Percentiles rank a stretch among this genome's conserved stretches.
Evolutionary conservation across 139 green algal species (phyloP).

Genomic region (Asterochloris erici): DNA sequence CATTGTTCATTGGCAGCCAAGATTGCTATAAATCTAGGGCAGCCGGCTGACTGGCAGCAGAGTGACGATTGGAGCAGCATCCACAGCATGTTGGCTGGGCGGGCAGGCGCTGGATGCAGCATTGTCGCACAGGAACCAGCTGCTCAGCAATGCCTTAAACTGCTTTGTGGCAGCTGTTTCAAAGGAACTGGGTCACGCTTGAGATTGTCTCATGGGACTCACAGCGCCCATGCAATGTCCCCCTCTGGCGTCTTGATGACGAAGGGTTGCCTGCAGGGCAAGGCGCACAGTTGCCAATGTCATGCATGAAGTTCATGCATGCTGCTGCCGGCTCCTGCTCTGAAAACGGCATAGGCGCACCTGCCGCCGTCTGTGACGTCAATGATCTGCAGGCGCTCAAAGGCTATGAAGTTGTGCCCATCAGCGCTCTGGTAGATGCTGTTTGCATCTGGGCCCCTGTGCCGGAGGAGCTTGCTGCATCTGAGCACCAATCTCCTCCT

Average conservation of each 20-base stretch:
- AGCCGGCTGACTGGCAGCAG: not conserved
- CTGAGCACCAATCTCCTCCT: constrained; percentile 49
- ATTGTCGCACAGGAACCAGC: not conserved
- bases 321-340: not conserved
- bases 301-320: not conserved
- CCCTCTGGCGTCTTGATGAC: constrained; percentile 47
- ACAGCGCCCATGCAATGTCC: constrained; percentile 59
- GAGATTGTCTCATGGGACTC: constrained; percentile 17
- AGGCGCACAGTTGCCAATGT: not conserved
- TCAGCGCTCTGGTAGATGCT: constrained; percentile 41
- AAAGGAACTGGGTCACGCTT: not conserved
- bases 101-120: not conserved
- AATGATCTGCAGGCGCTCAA: constrained; percentile 69
- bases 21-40: not conserved
- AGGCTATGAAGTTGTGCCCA: constrained; percentile 43
- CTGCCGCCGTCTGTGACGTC: constrained; percentile 54
- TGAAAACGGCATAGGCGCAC: constrained; percentile 17
- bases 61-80: not conserved
- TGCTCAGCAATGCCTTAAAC: not conserved
- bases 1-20: not conserved
- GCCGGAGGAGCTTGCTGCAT: constrained; percentile 36
- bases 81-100: not conserved
- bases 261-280: constrained; percentile 64
- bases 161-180: not conserved
- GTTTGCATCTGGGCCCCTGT: constrained; percentile 55